Evolutionary conservation across 331 rosid species (phyloP).

Genomic region (Acacia concinna): DNA sequence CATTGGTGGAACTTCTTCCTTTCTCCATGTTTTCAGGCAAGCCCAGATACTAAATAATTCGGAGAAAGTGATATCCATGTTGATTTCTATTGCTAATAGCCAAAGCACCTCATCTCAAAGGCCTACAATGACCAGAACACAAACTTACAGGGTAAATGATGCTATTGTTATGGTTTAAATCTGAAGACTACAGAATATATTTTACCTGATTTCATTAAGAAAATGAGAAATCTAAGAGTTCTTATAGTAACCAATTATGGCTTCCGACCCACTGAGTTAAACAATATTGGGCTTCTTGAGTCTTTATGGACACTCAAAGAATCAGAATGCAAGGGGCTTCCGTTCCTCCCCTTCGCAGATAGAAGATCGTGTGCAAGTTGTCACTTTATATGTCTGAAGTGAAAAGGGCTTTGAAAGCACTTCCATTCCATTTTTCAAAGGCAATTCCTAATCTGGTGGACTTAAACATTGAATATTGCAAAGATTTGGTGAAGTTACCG

Average conservation of each 20-base stretch:
- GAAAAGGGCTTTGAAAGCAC: not conserved
- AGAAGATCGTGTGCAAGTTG: conserved; percentile 30
- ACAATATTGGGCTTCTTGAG: not conserved
- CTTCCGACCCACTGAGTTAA: not conserved
- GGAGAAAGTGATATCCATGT: not conserved
- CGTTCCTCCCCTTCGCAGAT: not conserved
- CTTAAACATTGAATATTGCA: conserved; percentile 41
- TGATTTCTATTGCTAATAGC: not conserved
- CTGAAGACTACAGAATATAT: not conserved
- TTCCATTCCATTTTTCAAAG: conserved; percentile 26
- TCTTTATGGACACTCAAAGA: not conserved
- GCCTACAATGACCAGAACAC: not conserved
- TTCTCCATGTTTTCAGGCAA: not conserved
- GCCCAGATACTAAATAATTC: not conserved
- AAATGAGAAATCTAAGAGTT: not conserved
- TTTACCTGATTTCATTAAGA: not conserved
- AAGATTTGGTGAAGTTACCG: conserved; percentile 44
- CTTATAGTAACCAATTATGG: not conserved
- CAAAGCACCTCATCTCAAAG: not conserved
- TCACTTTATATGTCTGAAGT: conserved; percentile 45
- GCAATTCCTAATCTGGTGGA: conserved; percentile 39
- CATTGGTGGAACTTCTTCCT: not conserved
- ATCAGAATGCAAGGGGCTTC: not conserved
- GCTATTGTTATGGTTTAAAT: not conserved
- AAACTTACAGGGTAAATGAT: not conserved